Base-by-base conservation (phyloP, 257 asterid species). In the Perilla frutescens region DNA sequence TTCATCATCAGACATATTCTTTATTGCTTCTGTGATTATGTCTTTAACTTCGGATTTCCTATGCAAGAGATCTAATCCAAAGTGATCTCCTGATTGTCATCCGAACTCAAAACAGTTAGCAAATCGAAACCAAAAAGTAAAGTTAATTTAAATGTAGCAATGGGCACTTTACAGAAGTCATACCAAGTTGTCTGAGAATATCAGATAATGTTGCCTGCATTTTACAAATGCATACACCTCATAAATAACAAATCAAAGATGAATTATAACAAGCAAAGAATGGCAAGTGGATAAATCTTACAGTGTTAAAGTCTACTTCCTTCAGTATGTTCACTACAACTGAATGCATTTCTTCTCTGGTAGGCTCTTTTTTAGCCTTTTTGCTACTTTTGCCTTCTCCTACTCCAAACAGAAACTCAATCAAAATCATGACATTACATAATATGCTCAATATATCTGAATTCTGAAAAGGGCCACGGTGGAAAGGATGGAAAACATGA, bases 181-280 rank as follows among this genome's bases (percentile, higher is more conserved):
- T 90, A 93, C 98, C 97, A 31, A 93, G 92, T 78, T 89, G 86
- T 74, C 79, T 80, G 85, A 93, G 87, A 67, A 93, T 91, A 79
- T 93, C 96, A 32, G 96, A 87, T 79, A 93, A 79, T 40, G 98
- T 91, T 55, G 89, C 97, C 98, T 93, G 96, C 86, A 87, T 66
- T 78, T 73, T 40, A 36, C 43, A 71, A 39, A 65, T 41, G 51
- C 62, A 13, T 7, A 43, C 67, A 60, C 67, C 34, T 60, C 66
- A 70, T 79, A 45, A 77, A 59, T 29, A 63, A 61, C 66, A 73
- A 48, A 59, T 61, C 47, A 10, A 41, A 39, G 63, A 49, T 3
- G 47, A 43, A 79, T 7, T 12, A 29, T 6, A 62, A 53, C 11
- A 29, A 62, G 59, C 20, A 68, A 32, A 37, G 49, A 66, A 76